Conservation (phyloP, 495 filamentous ascomycete species). For the Penicillium turbatum region DNA sequence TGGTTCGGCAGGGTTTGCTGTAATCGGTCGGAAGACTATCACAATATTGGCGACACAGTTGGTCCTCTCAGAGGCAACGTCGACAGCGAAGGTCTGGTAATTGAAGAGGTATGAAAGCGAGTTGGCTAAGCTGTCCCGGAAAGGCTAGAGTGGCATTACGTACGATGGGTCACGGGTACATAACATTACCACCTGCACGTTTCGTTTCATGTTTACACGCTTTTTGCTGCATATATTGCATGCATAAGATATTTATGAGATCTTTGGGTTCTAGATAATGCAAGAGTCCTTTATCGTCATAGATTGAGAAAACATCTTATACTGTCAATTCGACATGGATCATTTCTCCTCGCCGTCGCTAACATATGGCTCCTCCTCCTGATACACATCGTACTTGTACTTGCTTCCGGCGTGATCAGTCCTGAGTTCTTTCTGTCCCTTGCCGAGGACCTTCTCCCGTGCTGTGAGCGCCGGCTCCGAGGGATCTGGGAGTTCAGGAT, state of each 20-base stretch:
- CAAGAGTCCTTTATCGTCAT: not conserved
- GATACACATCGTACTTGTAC: slow-evolving; percentile 57
- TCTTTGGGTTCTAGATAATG: not conserved
- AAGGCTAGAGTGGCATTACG: slow-evolving; percentile 49
- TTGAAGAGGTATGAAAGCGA: slow-evolving; percentile 10
- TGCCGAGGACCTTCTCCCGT: slow-evolving; percentile 58
- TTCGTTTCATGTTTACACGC: slow-evolving; percentile 20
- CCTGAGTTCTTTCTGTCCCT: slow-evolving; percentile 49
- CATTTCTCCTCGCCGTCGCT: not conserved
- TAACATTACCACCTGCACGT: slow-evolving; percentile 15
- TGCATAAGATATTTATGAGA: not conserved
- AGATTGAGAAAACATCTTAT: not conserved
- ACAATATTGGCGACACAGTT: not conserved
- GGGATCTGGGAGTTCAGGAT: slow-evolving; percentile 26
- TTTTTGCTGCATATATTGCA: not conserved
- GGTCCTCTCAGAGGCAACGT: slow-evolving; percentile 6
- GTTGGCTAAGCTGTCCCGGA: slow-evolving; percentile 32
- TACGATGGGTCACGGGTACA: slow-evolving; percentile 16
- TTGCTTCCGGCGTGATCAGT: slow-evolving; percentile 50
- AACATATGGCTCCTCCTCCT: slow-evolving; percentile 41
- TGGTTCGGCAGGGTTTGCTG: slow-evolving; percentile 24
- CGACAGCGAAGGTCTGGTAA: slow-evolving; percentile 1
- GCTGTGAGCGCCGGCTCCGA: slow-evolving; percentile 47
- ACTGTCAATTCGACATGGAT: not conserved
- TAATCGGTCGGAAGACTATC: slow-evolving; percentile 1